These are phyloP conservation scores for Tephrocybe sp. DNA, from an alignment of 768 basidiomycete genomes.

Conservation along the genomic window DNA sequence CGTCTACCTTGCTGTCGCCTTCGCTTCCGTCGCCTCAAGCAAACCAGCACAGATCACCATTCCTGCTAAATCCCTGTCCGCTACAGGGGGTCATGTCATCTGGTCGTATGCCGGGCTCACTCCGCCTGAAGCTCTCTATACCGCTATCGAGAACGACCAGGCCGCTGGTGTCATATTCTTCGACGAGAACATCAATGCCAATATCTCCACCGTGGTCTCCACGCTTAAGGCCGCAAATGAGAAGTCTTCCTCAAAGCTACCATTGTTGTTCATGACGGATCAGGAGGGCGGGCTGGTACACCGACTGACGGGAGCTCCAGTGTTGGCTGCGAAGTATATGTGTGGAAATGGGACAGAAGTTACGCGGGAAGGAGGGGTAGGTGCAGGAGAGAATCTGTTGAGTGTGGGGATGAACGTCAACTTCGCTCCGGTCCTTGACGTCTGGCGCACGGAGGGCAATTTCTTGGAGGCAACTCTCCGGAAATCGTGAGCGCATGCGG, in stretches of 20 bases:
- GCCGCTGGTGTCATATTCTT: constrained; percentile 13
- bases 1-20: neutral
- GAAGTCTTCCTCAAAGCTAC: constrained; percentile 5
- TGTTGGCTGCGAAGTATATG: constrained; percentile 11
- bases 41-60: neutral
- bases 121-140: constrained; percentile 6
- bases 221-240: constrained; percentile 8
- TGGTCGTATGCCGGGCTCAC: constrained; percentile 7
- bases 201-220: constrained; percentile 6
- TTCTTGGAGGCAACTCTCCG: constrained; percentile 7
- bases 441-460: constrained; percentile 5
- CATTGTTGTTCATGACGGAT: constrained; percentile 13
- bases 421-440: constrained; percentile 12
- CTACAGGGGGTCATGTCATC: constrained; percentile 6
- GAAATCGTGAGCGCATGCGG: constrained; percentile 6
- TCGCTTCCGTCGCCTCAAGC: neutral
- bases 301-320: constrained; percentile 7
- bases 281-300: constrained; percentile 12
- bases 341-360: neutral
- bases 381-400: constrained; percentile 7
- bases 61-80: neutral
- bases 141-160: constrained; percentile 4
- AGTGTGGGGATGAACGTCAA: constrained; percentile 13
- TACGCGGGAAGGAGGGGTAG: neutral
- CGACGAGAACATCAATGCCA: constrained; percentile 8